Conservation (phyloP, 2,329 filamentous ascomycete species). For the Sporothrix humicola region DNA sequence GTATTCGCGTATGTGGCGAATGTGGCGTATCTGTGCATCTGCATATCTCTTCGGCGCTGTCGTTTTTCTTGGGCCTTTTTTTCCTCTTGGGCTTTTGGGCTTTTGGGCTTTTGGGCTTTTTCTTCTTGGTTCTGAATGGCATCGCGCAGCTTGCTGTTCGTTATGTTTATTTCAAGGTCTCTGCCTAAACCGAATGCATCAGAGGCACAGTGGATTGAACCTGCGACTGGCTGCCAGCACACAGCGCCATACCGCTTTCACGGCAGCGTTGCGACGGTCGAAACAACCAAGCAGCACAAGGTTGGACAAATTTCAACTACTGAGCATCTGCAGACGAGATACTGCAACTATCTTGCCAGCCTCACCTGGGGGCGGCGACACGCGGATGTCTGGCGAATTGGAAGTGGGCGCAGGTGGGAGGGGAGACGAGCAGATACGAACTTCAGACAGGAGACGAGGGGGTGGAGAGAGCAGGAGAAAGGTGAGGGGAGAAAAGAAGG, state of each 20-base stretch:
- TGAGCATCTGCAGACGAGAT: conserved; percentile 19
- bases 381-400: conserved; percentile 15
- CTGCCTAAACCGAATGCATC: conserved; percentile 5
- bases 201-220: conserved; percentile 17
- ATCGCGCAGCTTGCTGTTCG: conserved; percentile 11
- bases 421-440: conserved; percentile 13
- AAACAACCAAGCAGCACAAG: conserved; percentile 7
- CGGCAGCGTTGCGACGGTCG: neutral
- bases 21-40: neutral
- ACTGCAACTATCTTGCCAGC: conserved; percentile 28
- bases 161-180: conserved; percentile 22
- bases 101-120: neutral
- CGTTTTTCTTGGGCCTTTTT: conserved; percentile 20
- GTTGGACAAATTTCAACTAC: conserved; percentile 10
- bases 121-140: conserved; percentile 20
- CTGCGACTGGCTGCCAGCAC: conserved; percentile 15
- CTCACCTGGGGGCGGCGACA: conserved; percentile 25
- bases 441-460: conserved; percentile 17
- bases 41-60: conserved; percentile 18
- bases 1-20: neutral
- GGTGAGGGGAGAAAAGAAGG: neutral
- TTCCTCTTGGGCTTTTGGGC: conserved; percentile 13
- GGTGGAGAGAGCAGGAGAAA: conserved; percentile 12
- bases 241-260: conserved; percentile 16
- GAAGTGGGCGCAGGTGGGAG: neutral